Percentiles rank a stretch among this genome's conserved stretches.
These are phyloP conservation scores for Populus alba DNA, from an alignment of 345 rosid genomes.

Conservation along the genomic window DNA sequence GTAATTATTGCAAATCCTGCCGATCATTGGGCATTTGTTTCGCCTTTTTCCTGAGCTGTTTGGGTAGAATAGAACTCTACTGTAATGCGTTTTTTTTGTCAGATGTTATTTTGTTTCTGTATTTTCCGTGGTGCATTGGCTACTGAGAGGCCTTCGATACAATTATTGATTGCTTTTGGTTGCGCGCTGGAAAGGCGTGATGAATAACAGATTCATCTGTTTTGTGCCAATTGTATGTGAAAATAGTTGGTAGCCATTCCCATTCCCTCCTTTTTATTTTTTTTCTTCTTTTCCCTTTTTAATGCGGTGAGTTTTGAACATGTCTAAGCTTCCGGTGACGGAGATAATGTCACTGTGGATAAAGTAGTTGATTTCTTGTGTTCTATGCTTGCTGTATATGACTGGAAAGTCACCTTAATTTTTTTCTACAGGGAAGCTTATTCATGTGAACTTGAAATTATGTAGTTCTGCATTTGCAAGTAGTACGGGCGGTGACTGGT, in stretches of 20 bases:
- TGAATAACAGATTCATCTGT: not conserved
- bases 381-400: too few species aligned
- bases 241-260: not conserved
- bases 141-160: not conserved
- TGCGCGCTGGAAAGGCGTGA: too few species aligned
- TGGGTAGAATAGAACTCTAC: not conserved
- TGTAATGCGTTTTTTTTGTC: not conserved
- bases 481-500: not conserved
- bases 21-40: conserved; percentile 1
- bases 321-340: not conserved
- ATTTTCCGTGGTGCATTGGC: too few species aligned
- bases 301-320: not conserved
- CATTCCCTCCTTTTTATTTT: not conserved
- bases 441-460: not conserved
- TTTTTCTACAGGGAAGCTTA: too few species aligned
- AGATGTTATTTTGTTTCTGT: not conserved
- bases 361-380: too few species aligned
- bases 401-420: too few species aligned
- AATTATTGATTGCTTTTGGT: not conserved
- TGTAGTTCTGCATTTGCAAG: not conserved
- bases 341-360: not conserved
- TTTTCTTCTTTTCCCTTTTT: too few species aligned
- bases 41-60: not conserved
- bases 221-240: not conserved
- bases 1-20: conserved; percentile 32